Percentiles rank a stretch among this genome's conserved stretches.
Conservation (phyloP, 2,329 filamentous ascomycete genomes). For the Scleromitrula shiraiana region DNA sequence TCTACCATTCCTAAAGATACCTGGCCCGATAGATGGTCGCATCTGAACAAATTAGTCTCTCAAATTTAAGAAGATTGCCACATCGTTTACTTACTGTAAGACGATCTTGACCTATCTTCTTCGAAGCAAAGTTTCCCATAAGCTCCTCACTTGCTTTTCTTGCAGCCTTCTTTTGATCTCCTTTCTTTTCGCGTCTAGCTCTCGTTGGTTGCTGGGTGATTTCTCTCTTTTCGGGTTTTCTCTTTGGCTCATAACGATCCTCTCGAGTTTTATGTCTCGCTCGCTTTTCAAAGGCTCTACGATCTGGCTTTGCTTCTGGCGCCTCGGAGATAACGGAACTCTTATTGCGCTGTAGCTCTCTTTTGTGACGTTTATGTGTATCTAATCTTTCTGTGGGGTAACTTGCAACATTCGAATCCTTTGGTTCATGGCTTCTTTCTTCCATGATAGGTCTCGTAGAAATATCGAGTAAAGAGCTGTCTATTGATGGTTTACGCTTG, state of each 20-base stretch:
- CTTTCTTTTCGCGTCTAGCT: slow-evolving; percentile 15
- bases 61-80: neutral
- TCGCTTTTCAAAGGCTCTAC: slow-evolving; percentile 35
- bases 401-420: neutral
- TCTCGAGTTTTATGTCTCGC: slow-evolving; percentile 47
- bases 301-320: neutral
- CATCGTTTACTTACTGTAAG: slow-evolving; percentile 39
- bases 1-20: slow-evolving; percentile 40
- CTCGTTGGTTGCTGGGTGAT: slow-evolving; percentile 16
- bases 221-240: slow-evolving; percentile 21
- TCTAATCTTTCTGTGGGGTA: neutral
- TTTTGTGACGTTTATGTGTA: slow-evolving; percentile 10
- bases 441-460: slow-evolving; percentile 1
- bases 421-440: neutral
- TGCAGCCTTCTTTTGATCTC: slow-evolving; percentile 15
- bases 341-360: slow-evolving; percentile 1
- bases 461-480: slow-evolving; percentile 22
- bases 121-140: slow-evolving; percentile 48
- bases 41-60: slow-evolving; percentile 27
- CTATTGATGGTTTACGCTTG: slow-evolving; percentile 15
- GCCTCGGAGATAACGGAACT: neutral
- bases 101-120: slow-evolving; percentile 43
- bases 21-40: slow-evolving; percentile 32
- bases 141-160: slow-evolving; percentile 35
- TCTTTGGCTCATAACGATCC: slow-evolving; percentile 45